phyloP scores from a whole-genome alignment of 306 rosid genomes.

The Pterocarpus santalinus region DNA sequence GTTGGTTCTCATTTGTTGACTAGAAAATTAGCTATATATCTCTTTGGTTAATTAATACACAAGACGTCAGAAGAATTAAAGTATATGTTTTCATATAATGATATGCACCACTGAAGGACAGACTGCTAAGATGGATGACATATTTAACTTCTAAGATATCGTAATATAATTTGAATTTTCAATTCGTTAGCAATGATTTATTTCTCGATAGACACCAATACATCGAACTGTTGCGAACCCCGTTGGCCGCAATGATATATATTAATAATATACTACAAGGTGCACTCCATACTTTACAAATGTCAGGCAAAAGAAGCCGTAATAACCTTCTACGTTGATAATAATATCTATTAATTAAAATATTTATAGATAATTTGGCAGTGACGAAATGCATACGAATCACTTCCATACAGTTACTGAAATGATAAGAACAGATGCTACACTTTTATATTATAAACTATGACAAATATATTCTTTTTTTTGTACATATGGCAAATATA shows the following conservation, averaged over 20 bases:
- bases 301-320: slow-evolving; percentile 38
- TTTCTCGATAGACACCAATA: not conserved
- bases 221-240: not conserved
- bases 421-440: slow-evolving; percentile 48
- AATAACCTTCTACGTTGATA: slow-evolving; percentile 45
- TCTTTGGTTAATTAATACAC: not conserved
- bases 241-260: slow-evolving; percentile 6
- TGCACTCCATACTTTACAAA: slow-evolving; percentile 42
- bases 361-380: slow-evolving; percentile 33
- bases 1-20: no score
- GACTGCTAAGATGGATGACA: not conserved
- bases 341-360: slow-evolving; percentile 46
- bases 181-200: slow-evolving; percentile 21
- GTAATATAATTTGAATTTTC: not conserved
- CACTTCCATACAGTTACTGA: slow-evolving; percentile 44
- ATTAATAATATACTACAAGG: slow-evolving; percentile 25
- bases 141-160: slow-evolving; percentile 13
- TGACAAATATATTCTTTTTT: slow-evolving; percentile 46
- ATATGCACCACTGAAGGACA: slow-evolving; percentile 2
- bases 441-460: slow-evolving; percentile 38
- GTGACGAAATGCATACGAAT: slow-evolving; percentile 43
- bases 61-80: not conserved
- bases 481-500: slow-evolving; percentile 29
- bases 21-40: no score
- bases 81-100: not conserved